phyloP scores from a whole-genome alignment of 2,329 filamentous ascomycete species.

The Penicillium glabrum region DNA sequence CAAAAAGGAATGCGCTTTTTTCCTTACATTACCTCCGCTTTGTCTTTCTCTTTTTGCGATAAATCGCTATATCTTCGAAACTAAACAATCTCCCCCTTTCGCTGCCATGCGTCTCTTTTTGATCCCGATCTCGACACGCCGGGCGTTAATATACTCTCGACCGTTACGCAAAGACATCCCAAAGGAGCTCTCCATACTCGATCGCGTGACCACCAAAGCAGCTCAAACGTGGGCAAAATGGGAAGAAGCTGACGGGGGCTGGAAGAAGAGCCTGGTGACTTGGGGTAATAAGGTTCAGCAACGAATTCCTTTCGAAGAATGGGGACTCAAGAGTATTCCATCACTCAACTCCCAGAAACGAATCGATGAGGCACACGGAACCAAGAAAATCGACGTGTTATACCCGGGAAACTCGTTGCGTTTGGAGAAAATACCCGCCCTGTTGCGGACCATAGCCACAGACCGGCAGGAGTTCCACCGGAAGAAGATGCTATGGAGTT shows the following conservation, averaged over 20 bases:
- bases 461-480: constrained; percentile 79
- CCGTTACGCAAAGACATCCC: constrained; percentile 61
- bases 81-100: neutral
- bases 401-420: constrained; percentile 74
- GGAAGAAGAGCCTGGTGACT: constrained; percentile 82
- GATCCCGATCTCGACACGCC: constrained; percentile 85
- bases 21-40: neutral
- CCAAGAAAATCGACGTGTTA: constrained; percentile 64
- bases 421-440: constrained; percentile 59
- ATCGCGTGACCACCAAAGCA: constrained; percentile 70
- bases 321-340: constrained; percentile 93
- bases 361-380: constrained; percentile 63
- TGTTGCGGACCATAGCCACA: constrained; percentile 71
- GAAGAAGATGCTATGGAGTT: constrained; percentile 74
- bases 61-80: neutral
- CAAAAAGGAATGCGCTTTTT: neutral
- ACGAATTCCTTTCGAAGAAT: constrained; percentile 93
- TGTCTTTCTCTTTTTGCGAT: neutral
- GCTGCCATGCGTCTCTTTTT: constrained; percentile 84
- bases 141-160: constrained; percentile 90
- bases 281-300: constrained; percentile 85
- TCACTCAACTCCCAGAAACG: constrained; percentile 69
- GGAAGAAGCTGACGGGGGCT: constrained; percentile 80
- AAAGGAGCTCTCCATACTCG: constrained; percentile 59
- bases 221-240: constrained; percentile 78